Conservation (phyloP, 2,329 filamentous ascomycete species). For the Trichophyton verrucosum region DNA sequence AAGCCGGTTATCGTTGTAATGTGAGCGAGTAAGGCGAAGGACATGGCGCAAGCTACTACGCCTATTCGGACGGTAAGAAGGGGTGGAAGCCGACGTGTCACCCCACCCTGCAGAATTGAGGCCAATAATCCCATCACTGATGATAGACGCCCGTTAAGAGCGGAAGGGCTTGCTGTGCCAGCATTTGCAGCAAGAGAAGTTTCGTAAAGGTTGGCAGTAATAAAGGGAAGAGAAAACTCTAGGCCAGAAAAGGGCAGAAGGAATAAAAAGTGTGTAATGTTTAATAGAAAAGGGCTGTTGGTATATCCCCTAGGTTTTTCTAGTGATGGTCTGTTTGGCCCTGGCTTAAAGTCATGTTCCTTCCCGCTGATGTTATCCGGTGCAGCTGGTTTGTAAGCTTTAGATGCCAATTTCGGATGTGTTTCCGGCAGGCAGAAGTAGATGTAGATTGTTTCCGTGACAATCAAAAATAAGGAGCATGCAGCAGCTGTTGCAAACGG, state of each 20-base stretch:
- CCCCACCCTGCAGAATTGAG: constrained; percentile 81
- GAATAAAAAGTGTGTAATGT: constrained; percentile 76
- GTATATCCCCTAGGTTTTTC: constrained; percentile 30
- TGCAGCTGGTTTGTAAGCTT: not conserved
- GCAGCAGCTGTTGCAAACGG: constrained; percentile 88
- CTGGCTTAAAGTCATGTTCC: constrained; percentile 16
- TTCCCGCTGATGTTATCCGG: constrained; percentile 16
- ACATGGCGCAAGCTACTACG: constrained; percentile 60
- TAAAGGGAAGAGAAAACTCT: constrained; percentile 94
- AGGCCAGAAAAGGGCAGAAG: constrained; percentile 95
- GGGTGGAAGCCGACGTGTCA: constrained; percentile 74
- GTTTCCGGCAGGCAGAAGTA: constrained; percentile 82
- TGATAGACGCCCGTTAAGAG: constrained; percentile 70
- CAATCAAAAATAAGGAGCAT: constrained; percentile 71
- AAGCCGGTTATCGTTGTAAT: constrained; percentile 56
- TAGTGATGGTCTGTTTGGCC: constrained; percentile 14
- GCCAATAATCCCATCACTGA: constrained; percentile 87
- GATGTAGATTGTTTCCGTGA: constrained; percentile 77
- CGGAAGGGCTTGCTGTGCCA: constrained; percentile 37
- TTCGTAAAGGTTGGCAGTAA: constrained; percentile 88
- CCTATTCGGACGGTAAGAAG: constrained; percentile 68
- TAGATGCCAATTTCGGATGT: constrained; percentile 34
- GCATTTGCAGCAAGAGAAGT: constrained; percentile 40
- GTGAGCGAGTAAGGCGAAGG: constrained; percentile 66
- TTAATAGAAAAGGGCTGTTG: constrained; percentile 73